Conservation (phyloP, 257 asterid genomes). For the Marsdenia floribunda region DNA sequence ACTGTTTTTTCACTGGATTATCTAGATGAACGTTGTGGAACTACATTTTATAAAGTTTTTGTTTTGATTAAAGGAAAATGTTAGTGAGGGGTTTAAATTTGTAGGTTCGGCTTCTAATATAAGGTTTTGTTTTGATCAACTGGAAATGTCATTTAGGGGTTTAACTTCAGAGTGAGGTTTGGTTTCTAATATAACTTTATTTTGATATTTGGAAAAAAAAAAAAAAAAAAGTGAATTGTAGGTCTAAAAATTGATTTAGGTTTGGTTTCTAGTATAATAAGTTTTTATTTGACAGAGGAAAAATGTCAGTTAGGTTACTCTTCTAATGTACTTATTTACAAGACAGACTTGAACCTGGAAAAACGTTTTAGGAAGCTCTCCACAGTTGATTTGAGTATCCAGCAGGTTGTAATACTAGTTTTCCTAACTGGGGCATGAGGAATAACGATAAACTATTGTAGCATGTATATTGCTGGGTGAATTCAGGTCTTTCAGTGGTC, state of each 20-base stretch:
- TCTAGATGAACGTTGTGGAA: not conserved
- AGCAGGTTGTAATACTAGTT: not conserved
- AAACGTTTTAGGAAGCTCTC: not conserved
- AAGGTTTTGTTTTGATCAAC: not conserved
- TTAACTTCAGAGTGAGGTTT: not conserved
- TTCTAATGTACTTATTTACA: not conserved
- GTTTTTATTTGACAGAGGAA: no score
- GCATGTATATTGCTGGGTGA: not conserved
- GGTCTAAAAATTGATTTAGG: not conserved
- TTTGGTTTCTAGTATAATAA: not conserved
- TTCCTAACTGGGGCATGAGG: not conserved
- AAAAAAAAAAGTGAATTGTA: not conserved
- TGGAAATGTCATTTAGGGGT: not conserved
- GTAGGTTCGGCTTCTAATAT: not conserved
- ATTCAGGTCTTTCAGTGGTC: not conserved
- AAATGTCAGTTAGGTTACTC: no score
- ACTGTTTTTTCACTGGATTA: conserved; percentile 18
- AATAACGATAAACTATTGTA: not conserved
- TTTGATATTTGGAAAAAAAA: no score
- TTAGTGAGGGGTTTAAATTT: not conserved
- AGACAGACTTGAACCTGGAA: not conserved
- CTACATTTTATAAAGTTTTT: not conserved
- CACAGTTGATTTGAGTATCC: not conserved
- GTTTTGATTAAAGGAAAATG: not conserved
- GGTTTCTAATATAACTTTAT: not conserved